Evolutionary conservation across 176 grass and related monocot genomes (phyloP), one percentile per base, ranked within the genome.

Genomic region (Aegilops bicornis): DNA sequence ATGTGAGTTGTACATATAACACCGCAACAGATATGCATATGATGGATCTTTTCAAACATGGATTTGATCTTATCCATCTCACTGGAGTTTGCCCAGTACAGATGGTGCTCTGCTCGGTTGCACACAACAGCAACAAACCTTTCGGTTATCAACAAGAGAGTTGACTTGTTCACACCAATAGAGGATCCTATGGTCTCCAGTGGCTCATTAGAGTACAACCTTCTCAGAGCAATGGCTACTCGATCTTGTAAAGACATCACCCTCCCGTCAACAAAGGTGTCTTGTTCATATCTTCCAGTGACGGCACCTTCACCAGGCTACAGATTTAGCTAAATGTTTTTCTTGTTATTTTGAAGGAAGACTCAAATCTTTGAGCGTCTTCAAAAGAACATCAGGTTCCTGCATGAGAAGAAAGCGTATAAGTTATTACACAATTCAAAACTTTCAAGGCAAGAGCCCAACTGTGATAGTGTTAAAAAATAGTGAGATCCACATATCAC

Each of bases 21-120:
- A 3, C 90, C 90, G 10, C 90, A 91, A 20, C 90, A 91, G 64
- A 86, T 91, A 66, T 78, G 78, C 50, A 91, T 32, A 45, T 71
- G 64, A 2, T 73, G 29, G n/a, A 83, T 79, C n/a, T 86, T 73
- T 19, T 83, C 73, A 79, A 86, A 90, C 52, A 25, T 86, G 37
- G 88, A 90, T 43, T 90, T 90, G 30, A 90, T 83, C 3, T 71
- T 50, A 8, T 86, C 84, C 79, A 66, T 86, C 47, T 86, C 54
- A 16, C 68, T 14, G 40, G 39, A 64, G 40, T 48, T 45, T 12
- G 88, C 73, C 88, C 84, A 90, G 60, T 16, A 6, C 39, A 66
- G 30, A 37, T 82, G 36, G 86, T 47, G 11, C 0, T 0, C 0
- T 4, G 43, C 43, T 0, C 3, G 11, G 0, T 47, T 0, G 0